phyloP scores from a whole-genome alignment of 495 filamentous ascomycete genomes.

The Pseudotulostoma volvatum region DNA sequence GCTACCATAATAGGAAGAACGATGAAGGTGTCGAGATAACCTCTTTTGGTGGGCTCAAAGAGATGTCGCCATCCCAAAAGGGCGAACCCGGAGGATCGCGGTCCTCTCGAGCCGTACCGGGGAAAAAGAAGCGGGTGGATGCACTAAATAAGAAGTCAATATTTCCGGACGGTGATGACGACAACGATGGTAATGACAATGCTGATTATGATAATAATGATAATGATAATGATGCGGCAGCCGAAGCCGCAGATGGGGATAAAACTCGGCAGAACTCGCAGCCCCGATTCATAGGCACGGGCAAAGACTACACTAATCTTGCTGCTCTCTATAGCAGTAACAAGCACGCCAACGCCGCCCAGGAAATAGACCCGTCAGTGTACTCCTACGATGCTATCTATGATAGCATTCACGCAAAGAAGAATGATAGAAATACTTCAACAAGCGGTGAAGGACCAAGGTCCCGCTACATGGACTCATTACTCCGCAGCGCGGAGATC shows the following conservation, averaged over 20 bases:
- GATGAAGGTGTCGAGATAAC: slow-evolving; percentile 24
- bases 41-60: slow-evolving; percentile 25
- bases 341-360: slow-evolving; percentile 30
- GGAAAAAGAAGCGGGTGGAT: slow-evolving; percentile 5
- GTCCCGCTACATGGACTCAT: slow-evolving; percentile 70
- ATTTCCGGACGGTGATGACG: slow-evolving; percentile 26
- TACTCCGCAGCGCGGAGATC: slow-evolving; percentile 66
- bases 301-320: slow-evolving; percentile 29
- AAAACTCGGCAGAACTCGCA: slow-evolving; percentile 4
- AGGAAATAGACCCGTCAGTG: slow-evolving; percentile 33
- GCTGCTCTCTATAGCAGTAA: slow-evolving; percentile 31
- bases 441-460: slow-evolving; percentile 12
- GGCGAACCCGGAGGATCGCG: background rate
- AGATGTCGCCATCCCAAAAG: slow-evolving; percentile 2
- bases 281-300: no score
- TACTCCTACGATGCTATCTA: slow-evolving; percentile 43
- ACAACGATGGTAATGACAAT: no score
- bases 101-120: slow-evolving; percentile 15
- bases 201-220: no score
- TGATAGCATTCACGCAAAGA: slow-evolving; percentile 32
- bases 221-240: slow-evolving; percentile 12
- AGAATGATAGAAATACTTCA: slow-evolving; percentile 11
- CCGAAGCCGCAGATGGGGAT: slow-evolving; percentile 8
- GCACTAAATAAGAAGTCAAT: slow-evolving; percentile 18
- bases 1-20: no score